Conservation (phyloP, 2,329 filamentous ascomycete genomes). For the Tolypocladium amazonense region DNA sequence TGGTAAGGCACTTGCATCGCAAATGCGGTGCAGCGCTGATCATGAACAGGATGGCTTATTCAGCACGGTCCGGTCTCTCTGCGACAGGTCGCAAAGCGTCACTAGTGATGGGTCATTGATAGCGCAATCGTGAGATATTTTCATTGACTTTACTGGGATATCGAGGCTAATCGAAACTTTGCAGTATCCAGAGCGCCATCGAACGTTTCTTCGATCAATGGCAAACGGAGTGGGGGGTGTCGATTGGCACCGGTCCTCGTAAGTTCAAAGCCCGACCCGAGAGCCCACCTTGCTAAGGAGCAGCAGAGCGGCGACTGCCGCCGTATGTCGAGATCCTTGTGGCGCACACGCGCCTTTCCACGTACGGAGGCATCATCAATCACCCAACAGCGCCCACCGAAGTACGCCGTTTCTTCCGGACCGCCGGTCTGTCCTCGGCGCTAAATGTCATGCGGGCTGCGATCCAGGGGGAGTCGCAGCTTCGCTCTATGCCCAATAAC, state of each 20-base stretch:
- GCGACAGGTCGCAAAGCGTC: slow-evolving; percentile 42
- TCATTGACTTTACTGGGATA: too few species aligned
- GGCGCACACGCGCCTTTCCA: slow-evolving; percentile 62
- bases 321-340: slow-evolving; percentile 68
- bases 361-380: slow-evolving; percentile 65
- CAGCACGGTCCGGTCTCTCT: slow-evolving; percentile 44
- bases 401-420: slow-evolving; percentile 63
- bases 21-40: background rate
- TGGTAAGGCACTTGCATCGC: slow-evolving; percentile 30
- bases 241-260: slow-evolving; percentile 40
- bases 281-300: background rate
- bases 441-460: slow-evolving; percentile 66
- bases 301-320: slow-evolving; percentile 39
- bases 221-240: slow-evolving; percentile 51
- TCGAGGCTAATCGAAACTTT: background rate
- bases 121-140: slow-evolving; percentile 29
- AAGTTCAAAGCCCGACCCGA: background rate
- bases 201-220: slow-evolving; percentile 56
- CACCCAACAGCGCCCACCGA: slow-evolving; percentile 60
- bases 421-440: slow-evolving; percentile 59
- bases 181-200: slow-evolving; percentile 44
- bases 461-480: slow-evolving; percentile 58
- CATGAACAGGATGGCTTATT: slow-evolving; percentile 40
- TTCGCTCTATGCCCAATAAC: slow-evolving; percentile 70
- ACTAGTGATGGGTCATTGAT: slow-evolving; percentile 40